Base-by-base conservation (phyloP, 2,329 filamentous ascomycete genomes). In the Sordariomycetes sp. region DNA sequence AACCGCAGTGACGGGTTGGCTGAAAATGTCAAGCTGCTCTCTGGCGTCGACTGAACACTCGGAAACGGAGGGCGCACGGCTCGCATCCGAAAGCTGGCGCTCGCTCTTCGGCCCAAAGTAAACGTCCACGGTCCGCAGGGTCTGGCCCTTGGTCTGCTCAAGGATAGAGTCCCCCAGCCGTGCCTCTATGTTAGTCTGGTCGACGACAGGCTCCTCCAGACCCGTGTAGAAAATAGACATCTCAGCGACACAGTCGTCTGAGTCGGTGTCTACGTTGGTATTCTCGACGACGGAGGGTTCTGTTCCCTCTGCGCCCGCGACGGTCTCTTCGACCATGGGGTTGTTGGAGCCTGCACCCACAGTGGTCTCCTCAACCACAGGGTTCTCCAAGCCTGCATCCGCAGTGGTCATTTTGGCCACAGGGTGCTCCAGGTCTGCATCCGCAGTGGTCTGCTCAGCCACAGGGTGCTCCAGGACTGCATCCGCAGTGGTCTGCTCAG, bases 21-120 rank as follows among this genome's bases (percentile, higher is more conserved):
- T 50, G 28, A 57, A 57, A n/a, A 57, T 57, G 28, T 57, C 55
- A 18, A 57, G 28, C 11, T 57, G 50, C 8, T 18, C 32, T 16
- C 34, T 57, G n/a, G 55, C 50, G 22, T 57, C 55, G 32, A 57
- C 43, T 3, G 43, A 55, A 12, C 12, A 24, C 34, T 57, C 55
- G 11, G 40, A 8, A 18, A 43, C 12, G 20, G 50, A 51, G 11
- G 18, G 4, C 20, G 22, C 7, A 3, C 46, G 46, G 46, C 32
- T 8, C 24, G 32, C 12, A 32, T 35, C 32, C 6, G 28, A 40
- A 16, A 25, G 18, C 5, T 16, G 34, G 34, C 53, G 32, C 32
- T 40, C 40, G 53, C n/a, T 43, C 20, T 55, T 40, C 37, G 18
- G n/a, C 18, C 55, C 20, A 20, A 57, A 57, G 55, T 57, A 22